phyloP scores from a whole-genome alignment of 2,329 filamentous ascomycete species.

The Coniella vitis region DNA sequence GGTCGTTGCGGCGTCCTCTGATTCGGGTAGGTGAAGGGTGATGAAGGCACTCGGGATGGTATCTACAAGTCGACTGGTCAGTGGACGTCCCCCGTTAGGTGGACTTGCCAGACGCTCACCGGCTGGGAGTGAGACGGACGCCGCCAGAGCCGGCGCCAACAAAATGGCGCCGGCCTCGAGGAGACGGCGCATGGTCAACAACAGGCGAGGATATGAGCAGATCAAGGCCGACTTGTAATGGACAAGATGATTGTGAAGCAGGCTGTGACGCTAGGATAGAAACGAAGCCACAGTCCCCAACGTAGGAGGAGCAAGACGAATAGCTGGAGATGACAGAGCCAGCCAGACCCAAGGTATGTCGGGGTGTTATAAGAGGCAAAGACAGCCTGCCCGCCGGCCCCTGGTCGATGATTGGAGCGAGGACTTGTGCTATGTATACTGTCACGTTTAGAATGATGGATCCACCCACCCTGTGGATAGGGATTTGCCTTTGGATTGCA shows the following conservation, averaged over 20 bases:
- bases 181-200: constrained; percentile 27
- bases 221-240: neutral
- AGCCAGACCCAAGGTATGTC: constrained; percentile 17
- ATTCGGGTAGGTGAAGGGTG: constrained; percentile 21
- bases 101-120: neutral
- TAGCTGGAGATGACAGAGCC: neutral
- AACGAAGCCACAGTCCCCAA: constrained; percentile 7
- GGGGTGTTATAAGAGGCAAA: constrained; percentile 18
- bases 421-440: neutral
- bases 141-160: constrained; percentile 29
- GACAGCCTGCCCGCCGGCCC: constrained; percentile 1
- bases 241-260: neutral
- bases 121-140: constrained; percentile 21
- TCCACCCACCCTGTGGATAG: too few relatives aligned
- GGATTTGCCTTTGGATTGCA: too few relatives aligned
- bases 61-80: constrained; percentile 12
- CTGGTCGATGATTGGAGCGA: neutral
- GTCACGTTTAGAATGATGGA: neutral
- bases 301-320: constrained; percentile 11
- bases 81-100: neutral
- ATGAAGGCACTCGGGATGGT: constrained; percentile 20
- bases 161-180: constrained; percentile 29
- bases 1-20: neutral
- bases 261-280: neutral
- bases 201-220: neutral